These are phyloP conservation scores for Pharus latifolius DNA, from an alignment of 176 grass and related monocot species.

Conservation along the genomic window DNA sequence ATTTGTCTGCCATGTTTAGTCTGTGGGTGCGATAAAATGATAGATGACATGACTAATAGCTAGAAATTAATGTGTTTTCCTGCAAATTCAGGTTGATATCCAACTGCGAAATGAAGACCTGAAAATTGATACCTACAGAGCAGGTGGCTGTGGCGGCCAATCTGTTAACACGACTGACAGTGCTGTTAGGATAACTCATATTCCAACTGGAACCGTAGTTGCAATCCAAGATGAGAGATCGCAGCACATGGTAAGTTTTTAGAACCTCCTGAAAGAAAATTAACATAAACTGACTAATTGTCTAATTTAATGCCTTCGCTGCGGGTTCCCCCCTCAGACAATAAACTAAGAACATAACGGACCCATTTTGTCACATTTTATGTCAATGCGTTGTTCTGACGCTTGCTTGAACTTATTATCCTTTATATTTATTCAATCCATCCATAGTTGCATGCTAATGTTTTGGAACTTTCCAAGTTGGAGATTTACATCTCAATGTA, in stretches of 20 bases:
- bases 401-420: background rate
- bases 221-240: conserved; percentile 99
- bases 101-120: conserved; percentile 83
- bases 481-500: background rate
- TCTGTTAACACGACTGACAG: conserved; percentile 94
- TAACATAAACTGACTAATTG: background rate
- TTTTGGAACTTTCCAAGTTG: too few species aligned
- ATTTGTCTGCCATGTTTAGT: background rate
- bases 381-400: background rate
- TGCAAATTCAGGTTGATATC: conserved; percentile 63
- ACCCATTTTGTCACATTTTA: background rate
- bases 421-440: background rate
- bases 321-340: background rate
- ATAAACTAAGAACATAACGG: background rate
- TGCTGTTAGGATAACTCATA: conserved; percentile 89
- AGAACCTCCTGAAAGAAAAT: background rate
- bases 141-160: conserved; percentile 78
- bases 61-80: background rate
- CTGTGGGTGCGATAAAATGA: background rate
- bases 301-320: background rate
- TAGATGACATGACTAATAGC: background rate
- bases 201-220: conserved; percentile 72
- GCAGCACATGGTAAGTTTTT: conserved; percentile 70
- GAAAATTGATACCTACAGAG: conserved; percentile 90
- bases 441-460: background rate